phyloP scores from a whole-genome alignment of 768 basidiomycete species.

The Fomitopsis serialis region DNA sequence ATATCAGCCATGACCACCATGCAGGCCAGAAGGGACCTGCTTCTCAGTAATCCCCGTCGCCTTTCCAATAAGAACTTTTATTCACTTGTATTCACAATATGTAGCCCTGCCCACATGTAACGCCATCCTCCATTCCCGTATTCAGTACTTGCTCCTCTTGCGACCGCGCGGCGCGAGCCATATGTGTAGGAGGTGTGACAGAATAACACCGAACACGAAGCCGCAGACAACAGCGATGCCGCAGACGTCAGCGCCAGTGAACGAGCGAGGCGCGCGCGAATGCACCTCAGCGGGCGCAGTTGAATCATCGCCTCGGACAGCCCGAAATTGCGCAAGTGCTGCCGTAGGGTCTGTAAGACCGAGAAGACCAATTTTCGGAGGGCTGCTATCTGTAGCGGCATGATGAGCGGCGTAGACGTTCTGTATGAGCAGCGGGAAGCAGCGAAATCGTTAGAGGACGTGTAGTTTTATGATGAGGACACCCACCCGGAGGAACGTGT shows the following conservation, averaged over 20 bases:
- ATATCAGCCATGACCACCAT: slow-evolving; percentile 6
- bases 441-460: slow-evolving; percentile 8
- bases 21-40: neutral
- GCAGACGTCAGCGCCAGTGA: slow-evolving; percentile 19
- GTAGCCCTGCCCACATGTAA: neutral
- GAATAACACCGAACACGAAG: slow-evolving; percentile 30
- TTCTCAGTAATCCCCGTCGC: neutral
- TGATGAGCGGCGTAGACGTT: slow-evolving; percentile 53
- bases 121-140: neutral
- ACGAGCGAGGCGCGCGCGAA: slow-evolving; percentile 6
- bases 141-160: slow-evolving; percentile 1
- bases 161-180: neutral
- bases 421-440: slow-evolving; percentile 20
- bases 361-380: slow-evolving; percentile 42
- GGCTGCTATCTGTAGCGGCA: slow-evolving; percentile 30
- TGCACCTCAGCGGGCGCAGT: slow-evolving; percentile 18
- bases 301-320: slow-evolving; percentile 37
- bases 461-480: neutral
- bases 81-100: neutral
- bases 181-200: slow-evolving; percentile 2
- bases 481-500: slow-evolving; percentile 48
- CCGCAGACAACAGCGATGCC: slow-evolving; percentile 28
- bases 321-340: slow-evolving; percentile 35
- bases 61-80: slow-evolving; percentile 1
- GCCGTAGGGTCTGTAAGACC: slow-evolving; percentile 34